Conservation (phyloP, 257 asterid species). For the Avicennia marina region DNA sequence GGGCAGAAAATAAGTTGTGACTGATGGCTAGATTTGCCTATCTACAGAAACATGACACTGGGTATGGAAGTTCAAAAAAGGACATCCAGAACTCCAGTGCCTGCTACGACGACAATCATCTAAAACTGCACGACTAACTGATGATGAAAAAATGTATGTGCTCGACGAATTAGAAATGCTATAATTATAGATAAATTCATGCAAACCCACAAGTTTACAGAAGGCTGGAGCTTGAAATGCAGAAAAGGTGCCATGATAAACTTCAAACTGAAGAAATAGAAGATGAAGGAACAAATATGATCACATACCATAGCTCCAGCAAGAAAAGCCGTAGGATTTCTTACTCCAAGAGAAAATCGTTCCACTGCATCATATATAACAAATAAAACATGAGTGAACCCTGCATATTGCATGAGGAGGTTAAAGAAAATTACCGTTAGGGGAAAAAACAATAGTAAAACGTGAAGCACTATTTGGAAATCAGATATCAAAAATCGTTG, state of each 20-base stretch:
- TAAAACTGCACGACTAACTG: too few species aligned
- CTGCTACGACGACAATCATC: too few species aligned
- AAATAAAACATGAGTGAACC: conserved; percentile 11
- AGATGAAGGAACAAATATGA: conserved; percentile 14
- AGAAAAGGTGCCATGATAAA: conserved; percentile 4
- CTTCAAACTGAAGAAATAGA: conserved; percentile 2
- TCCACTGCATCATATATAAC: conserved; percentile 55
- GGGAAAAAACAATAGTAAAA: neutral
- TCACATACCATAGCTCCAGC: conserved; percentile 84
- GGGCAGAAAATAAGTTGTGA: conserved; percentile 8
- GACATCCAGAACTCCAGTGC: neutral
- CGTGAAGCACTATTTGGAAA: neutral
- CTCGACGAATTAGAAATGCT: neutral
- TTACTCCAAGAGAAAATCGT: conserved; percentile 79
- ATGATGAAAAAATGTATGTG: too few species aligned
- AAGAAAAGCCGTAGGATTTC: conserved; percentile 87
- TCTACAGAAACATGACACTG: neutral
- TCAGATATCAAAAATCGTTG: neutral
- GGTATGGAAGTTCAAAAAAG: neutral
- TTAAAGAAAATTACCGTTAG: neutral
- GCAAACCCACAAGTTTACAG: too few species aligned
- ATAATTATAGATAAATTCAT: neutral
- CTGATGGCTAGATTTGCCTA: neutral
- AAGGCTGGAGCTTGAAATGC: neutral
- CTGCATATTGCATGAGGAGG: neutral